These are phyloP conservation scores for Sporothrix protearum DNA, from an alignment of 2,329 filamentous ascomycete genomes.

Conservation along the genomic window DNA sequence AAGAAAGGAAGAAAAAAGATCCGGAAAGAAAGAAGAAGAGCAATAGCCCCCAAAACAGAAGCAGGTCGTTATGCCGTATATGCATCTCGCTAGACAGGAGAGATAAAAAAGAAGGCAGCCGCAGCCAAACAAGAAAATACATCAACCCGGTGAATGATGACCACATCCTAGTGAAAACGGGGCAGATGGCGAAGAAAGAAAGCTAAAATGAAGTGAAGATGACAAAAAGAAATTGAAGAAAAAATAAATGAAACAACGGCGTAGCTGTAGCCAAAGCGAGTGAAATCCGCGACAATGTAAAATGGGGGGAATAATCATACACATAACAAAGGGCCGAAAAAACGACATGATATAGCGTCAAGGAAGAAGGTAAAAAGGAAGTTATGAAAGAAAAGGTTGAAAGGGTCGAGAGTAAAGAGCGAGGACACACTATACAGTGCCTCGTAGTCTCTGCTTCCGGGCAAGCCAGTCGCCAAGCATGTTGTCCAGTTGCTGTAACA, in stretches of 20 bases:
- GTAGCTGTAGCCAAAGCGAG: conserved; percentile 11
- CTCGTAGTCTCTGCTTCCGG: conserved; percentile 50
- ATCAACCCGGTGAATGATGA: neutral
- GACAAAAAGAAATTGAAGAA: neutral
- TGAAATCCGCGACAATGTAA: conserved; percentile 22
- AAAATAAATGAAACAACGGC: neutral
- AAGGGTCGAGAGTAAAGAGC: neutral
- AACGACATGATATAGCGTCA: conserved; percentile 7
- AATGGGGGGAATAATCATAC: conserved; percentile 28
- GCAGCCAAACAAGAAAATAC: neutral
- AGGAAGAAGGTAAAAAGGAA: neutral
- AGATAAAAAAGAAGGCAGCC: neutral
- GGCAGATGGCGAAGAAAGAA: neutral
- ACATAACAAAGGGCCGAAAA: conserved; percentile 17
- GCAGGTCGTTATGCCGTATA: conserved; percentile 3
- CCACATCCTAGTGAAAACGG: conserved; percentile 2
- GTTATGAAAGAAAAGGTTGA: neutral
- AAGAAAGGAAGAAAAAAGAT: neutral
- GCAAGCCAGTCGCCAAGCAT: conserved; percentile 81
- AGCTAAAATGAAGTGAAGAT: neutral
- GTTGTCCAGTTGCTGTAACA: conserved; percentile 66
- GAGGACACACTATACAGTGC: neutral
- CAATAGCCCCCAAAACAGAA: neutral
- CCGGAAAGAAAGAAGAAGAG: neutral
- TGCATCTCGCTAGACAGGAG: neutral